These are phyloP conservation scores for Setaria viridis DNA, from an alignment of 202 grass and related monocot species.

Conservation along the genomic window DNA sequence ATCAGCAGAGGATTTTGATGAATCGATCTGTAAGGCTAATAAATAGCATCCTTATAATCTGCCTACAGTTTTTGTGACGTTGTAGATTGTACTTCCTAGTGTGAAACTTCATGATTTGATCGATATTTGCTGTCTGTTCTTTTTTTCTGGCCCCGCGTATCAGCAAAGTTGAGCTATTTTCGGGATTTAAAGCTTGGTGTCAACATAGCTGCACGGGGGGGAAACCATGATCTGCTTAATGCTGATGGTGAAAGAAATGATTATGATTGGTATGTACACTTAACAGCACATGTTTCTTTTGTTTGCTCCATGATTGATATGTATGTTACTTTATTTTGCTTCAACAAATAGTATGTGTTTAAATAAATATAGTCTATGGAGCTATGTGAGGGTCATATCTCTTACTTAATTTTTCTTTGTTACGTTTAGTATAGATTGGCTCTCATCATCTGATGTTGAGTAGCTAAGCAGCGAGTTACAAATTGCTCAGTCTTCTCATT, in stretches of 20 bases:
- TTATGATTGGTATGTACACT: constrained; percentile 69
- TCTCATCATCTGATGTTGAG: not conserved
- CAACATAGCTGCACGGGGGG: constrained; percentile 52
- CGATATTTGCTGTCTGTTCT: constrained; percentile 33
- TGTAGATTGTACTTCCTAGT: constrained; percentile 5
- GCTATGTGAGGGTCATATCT: constrained; percentile 14
- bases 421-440: constrained; percentile 17
- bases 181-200: constrained; percentile 59
- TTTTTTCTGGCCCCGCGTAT: constrained; percentile 31
- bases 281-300: constrained; percentile 21
- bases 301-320: constrained; percentile 23
- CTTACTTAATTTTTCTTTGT: constrained; percentile 1
- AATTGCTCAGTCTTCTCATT: constrained; percentile 1
- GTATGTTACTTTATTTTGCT: not conserved
- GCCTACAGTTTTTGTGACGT: not conserved
- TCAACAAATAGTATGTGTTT: constrained; percentile 6
- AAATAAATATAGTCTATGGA: constrained; percentile 10
- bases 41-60: constrained; percentile 3
- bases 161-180: constrained; percentile 73
- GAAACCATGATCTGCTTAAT: constrained; percentile 66
- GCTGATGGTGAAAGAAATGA: constrained; percentile 76
- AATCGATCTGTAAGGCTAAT: constrained; percentile 64
- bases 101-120: constrained; percentile 13
- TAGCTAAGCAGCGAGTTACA: not conserved
- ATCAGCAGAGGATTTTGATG: constrained; percentile 71